These are phyloP conservation scores for Phialocephala subalpina DNA, from an alignment of 2,329 filamentous ascomycete species.

Conservation along the genomic window DNA sequence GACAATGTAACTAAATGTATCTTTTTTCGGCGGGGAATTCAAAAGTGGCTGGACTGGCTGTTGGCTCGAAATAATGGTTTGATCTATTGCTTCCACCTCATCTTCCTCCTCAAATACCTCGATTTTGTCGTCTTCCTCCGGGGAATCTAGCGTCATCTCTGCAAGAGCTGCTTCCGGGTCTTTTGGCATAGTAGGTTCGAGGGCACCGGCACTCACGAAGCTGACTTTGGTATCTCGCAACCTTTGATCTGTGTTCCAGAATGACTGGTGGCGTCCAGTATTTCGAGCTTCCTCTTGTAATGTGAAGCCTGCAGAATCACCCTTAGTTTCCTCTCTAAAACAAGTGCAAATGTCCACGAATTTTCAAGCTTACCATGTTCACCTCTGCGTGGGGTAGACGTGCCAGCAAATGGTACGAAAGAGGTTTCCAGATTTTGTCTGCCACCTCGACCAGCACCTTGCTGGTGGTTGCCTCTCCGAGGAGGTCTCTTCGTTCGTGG, in stretches of 20 bases:
- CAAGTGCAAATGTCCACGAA: not conserved
- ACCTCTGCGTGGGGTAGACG: constrained; percentile 24
- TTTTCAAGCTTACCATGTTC: constrained; percentile 29
- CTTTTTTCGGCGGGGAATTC: not conserved
- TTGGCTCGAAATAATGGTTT: not conserved
- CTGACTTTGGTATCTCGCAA: constrained; percentile 62
- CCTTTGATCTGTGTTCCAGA: constrained; percentile 55
- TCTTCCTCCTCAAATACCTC: constrained; percentile 18
- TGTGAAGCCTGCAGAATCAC: constrained; percentile 36
- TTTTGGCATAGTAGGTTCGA: constrained; percentile 45
- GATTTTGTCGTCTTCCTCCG: not conserved
- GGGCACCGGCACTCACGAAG: constrained; percentile 67
- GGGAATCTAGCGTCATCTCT: constrained; percentile 32
- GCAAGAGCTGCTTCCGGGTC: constrained; percentile 42
- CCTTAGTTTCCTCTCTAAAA: not conserved
- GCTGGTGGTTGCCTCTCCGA: constrained; percentile 30
- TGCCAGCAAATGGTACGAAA: constrained; percentile 35
- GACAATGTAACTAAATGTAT: constrained; percentile 42
- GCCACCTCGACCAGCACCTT: constrained; percentile 20
- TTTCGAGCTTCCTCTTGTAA: constrained; percentile 66
- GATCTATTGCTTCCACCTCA: not conserved
- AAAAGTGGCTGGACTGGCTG: not conserved
- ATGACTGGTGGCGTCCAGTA: constrained; percentile 57
- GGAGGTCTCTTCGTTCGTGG: constrained; percentile 32
- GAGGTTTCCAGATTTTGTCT: constrained; percentile 22